Conservation (phyloP, 805 yeast species). For the Zygosaccharomyces pseudorouxii region DNA sequence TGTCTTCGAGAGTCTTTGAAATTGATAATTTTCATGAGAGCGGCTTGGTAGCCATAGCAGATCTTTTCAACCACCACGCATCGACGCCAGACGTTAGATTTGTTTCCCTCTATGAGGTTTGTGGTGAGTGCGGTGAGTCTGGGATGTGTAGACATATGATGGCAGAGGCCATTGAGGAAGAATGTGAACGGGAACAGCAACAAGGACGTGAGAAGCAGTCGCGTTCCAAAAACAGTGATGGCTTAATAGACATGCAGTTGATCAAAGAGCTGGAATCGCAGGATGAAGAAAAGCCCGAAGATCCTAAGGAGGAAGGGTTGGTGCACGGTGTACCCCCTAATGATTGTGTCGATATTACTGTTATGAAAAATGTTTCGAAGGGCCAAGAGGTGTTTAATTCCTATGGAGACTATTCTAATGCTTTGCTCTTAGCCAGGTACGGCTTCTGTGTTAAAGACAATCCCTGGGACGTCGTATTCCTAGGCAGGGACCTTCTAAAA, state of each 20-base stretch:
- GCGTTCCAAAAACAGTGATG: conserved; percentile 6
- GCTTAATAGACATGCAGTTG: conserved; percentile 14
- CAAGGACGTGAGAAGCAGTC: conserved; percentile 6
- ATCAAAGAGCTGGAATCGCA: conserved; percentile 8
- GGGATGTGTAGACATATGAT: conserved; percentile 40
- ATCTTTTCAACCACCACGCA: conserved; percentile 71
- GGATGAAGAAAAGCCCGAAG: conserved; percentile 14
- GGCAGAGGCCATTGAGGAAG: conserved; percentile 16
- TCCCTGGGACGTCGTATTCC: conserved; percentile 50
- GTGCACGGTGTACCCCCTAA: conserved; percentile 38
- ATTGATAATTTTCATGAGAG: conserved; percentile 71
- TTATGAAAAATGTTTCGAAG: conserved; percentile 40
- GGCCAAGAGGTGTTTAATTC: conserved; percentile 73
- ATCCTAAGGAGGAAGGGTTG: conserved; percentile 18
- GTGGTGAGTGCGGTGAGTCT: conserved; percentile 46
- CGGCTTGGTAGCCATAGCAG: conserved; percentile 87
- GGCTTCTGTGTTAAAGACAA: conserved; percentile 65
- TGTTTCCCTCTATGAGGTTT: conserved; percentile 50
- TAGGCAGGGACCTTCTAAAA: conserved; percentile 38
- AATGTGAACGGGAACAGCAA: conserved; percentile 5
- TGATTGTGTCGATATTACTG: conserved; percentile 67
- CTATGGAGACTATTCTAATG: conserved; percentile 70
- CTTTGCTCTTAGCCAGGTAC: conserved; percentile 64
- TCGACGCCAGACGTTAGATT: conserved; percentile 63
- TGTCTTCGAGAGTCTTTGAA: conserved; percentile 76